Evolutionary conservation across 1,139 yeast genomes (phyloP), one percentile per base, ranked within the genome.

Genomic region (Geotrichum phurueaensis): DNA sequence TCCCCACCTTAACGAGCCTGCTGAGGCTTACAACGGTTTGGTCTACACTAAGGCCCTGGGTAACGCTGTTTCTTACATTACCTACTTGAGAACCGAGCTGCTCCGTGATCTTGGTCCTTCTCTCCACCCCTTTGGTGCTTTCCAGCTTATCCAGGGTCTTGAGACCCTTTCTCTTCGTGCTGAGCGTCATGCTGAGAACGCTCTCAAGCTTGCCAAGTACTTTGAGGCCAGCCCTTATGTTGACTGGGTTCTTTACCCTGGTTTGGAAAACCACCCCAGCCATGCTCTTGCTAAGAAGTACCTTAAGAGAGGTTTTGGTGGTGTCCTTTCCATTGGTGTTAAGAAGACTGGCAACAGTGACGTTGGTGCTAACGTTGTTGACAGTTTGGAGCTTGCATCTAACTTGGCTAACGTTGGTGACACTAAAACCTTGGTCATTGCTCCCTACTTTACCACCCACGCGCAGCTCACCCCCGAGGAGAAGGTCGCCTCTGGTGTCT

Each of bases 361-460:
- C 67, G 83, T 91, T 54, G 90, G 96, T 68, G 92, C 92, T 57
- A 81, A 79, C 68, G 89, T 91, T 64, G 97, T 89, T 63, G 97
- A 91, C 75, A 77, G 76, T 66, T 83, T 94, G 74, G 82, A 89
- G 75, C 77, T 94, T 62, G 96, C 96, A 62, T 86, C 96, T 47
- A 89, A 91, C 78, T 83, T 94, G 73, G 98, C 99, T 62, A 94
- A 94, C 71, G 97, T 94, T 62, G 98, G 99, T 73, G 99, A 94
- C 73, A 84, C 92, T 58, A 94, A 92, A 79, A 89, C 98, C 53
- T 82, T 94, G 73, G 96, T 92, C 61, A 92, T 94, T 75, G 92
- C 97, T 63, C 99, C 98, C 66, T 91, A 86, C 80, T 90, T 83
- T 77, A 94, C 98, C 58, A 94, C 98, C 27, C 99, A 94, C 76